These are phyloP conservation scores for Astraeus odoratus DNA, from an alignment of 768 basidiomycete genomes.

Conservation along the genomic window DNA sequence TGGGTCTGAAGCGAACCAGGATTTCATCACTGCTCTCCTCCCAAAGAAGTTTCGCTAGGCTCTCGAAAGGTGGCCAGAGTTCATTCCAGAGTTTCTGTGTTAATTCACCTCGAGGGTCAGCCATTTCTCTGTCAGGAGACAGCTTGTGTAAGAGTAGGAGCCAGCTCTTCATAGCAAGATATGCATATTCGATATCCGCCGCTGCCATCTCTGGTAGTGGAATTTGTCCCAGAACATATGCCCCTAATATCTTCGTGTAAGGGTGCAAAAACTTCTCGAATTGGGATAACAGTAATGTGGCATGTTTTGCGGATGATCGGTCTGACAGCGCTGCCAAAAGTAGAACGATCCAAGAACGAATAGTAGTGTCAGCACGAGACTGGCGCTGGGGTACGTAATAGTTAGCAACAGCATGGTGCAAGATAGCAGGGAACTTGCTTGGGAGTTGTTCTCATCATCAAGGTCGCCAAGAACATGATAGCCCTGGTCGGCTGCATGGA, in stretches of 20 bases:
- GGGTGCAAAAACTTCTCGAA: constrained; percentile 42
- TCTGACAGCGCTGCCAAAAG: constrained; percentile 46
- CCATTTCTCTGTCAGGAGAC: constrained; percentile 15
- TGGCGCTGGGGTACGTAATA: constrained; percentile 25
- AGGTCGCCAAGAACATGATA: constrained; percentile 34
- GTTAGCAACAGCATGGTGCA: background rate
- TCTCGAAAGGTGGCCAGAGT: constrained; percentile 66
- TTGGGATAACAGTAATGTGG: constrained; percentile 40
- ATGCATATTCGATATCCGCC: constrained; percentile 61
- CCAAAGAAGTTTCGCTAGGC: constrained; percentile 41
- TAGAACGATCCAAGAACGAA: constrained; percentile 64
- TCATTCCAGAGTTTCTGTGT: constrained; percentile 60
- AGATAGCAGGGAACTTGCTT: constrained; percentile 18
- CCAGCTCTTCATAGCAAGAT: constrained; percentile 67
- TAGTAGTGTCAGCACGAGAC: constrained; percentile 27
- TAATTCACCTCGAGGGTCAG: constrained; percentile 20
- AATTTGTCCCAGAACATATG: constrained; percentile 32
- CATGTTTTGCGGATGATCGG: constrained; percentile 12
- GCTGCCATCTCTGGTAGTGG: constrained; percentile 38
- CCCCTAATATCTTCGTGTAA: constrained; percentile 41
- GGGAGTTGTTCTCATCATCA: constrained; percentile 23
- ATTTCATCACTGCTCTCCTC: constrained; percentile 36
- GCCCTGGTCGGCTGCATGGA: constrained; percentile 43
- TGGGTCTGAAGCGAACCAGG: background rate
- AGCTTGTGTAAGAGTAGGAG: constrained; percentile 44